Base-by-base conservation (phyloP, 768 basidiomycete species). In the Rhodotorula taiwanensis region DNA sequence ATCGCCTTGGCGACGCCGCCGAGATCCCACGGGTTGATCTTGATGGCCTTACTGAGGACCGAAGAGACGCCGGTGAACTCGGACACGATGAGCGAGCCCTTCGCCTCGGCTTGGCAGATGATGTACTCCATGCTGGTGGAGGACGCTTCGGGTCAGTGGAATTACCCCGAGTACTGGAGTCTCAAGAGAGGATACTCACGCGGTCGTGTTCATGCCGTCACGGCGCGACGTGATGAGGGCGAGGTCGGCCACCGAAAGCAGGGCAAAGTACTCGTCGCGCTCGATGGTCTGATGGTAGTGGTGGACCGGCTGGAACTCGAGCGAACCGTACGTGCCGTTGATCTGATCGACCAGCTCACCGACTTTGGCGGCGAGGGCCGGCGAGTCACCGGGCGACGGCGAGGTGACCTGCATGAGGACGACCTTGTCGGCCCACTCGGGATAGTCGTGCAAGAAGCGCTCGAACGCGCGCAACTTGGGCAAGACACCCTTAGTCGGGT, bases 201-300 rank as follows among this genome's bases (percentile, higher is more conserved):
- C 87, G 0, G 93, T 95, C 20, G 94, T 97, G 80, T 99, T 99
- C 95, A 98, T 98, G 10, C 94, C 95, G 73, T 99, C 94, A 39
- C 94, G 84, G 11, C 97, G 81, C 1, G 92, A 90, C 0, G 94
- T 97, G 76, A 97, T 94, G 45, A 98, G 86, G 21, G 87, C 94
- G 18, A 98, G 81, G 74, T 97, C 93, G 10, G 94, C 93, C 6
- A 89, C 93, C 58, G 84, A 86, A 42, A 99, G 79, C 18, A 99
- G 81, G 0, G 91, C 94, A 76, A 97, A 97, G 76, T 95, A 99
- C 75, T 99, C 94, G 76, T 70, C 72, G 34, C 71, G 61, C 76
- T 94, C 94, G 72, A 99, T 84, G 2, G 89, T 85, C 77, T 99
- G 94, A 77, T 99, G 94, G 79, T 95, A 98, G 73, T 99, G 95